Base-by-base conservation (phyloP, 257 asterid species). In the Handroanthus guayacan region DNA sequence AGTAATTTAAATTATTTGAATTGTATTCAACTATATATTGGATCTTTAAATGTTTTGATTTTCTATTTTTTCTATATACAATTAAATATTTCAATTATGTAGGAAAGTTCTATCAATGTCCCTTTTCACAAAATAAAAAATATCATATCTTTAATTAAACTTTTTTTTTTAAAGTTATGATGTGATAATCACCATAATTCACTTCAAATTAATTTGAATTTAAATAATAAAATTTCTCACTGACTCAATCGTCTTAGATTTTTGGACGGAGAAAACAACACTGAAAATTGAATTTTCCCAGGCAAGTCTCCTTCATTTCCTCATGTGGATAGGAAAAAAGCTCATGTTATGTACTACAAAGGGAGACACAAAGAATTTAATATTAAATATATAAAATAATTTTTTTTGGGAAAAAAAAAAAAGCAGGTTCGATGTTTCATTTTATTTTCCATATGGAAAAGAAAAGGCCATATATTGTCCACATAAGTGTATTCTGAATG, bases 351-450 rank as follows among this genome's bases (percentile, higher is more conserved):
- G 71, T 39, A 58, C 45, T 45, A 12, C 31, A 36, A 65, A 37
- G 37, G 77, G 67, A 18, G 74, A 67, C 76, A 64, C 2, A 64
- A 36, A 36, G 82, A 78, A 78, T 65, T 71, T 64, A 48, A 68
- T 18, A 17, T 71, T 54, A 34, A 41, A 39, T 37, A 37, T 14
- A 39, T n/a, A 7, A 69, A 16, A 67, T 56, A 55, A 6, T 25
- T 25, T 25, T 25, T 25, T 25, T 25, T 25, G 0, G 57, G 6
- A 11, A 31, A 62, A 36, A 5, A 37, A 25, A 14, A 62, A n/a
- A 8, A 71, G 31, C 41, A 63, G 61, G 25, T 55, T 64, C 17
- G 73, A 31, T 65, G 75, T 37, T 72, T 78, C 39, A 31, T 44
- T 41, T 18, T 39, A 52, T 18, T 64, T 62, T 50, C 41, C 72